Evolutionary conservation across 495 filamentous ascomycete species (phyloP), one percentile per base, ranked within the genome.

Genomic region (Penicillium dipodomyicola): DNA sequence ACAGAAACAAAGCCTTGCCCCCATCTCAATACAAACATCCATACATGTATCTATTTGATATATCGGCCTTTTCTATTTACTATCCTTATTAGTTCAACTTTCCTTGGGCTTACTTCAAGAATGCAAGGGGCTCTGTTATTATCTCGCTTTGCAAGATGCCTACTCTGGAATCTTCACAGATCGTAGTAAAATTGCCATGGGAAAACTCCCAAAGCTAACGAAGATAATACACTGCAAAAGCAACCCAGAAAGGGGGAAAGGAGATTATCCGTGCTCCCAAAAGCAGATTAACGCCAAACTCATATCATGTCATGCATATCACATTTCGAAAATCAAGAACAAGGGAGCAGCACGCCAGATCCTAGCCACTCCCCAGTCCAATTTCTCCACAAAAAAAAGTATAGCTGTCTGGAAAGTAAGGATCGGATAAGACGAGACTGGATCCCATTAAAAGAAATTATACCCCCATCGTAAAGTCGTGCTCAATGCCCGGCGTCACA

Each of bases 401-500:
- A 52, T 22, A 52, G 50, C 12, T 42, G 39, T 11, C n/a, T 52
- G 7, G 39, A 12, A 43, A 32, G 37, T 39, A 23, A 33, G 27
- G 27, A n/a, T 22, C 3, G 2, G 27, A 14, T 19, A n/a, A 15
- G n/a, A 19, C 5, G 15, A 43, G n/a, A 10, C 27, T 23, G 4
- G 6, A 43, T 30, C 20, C n/a, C 40, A n/a, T 15, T 5, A 14
- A 27, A 41, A 40, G 10, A 14, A 22, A 39, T 72, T 71, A 97
- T 29, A 98, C 86, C 2, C 93, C 91, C 92, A 97, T 98, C 2
- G 94, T 98, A 70, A 95, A 97, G 70, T 98, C 94, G 68, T 97
- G 90, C 76, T 97, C 94, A 69, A 98, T 97, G 14, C 91, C 91
- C 8, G 94, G 94, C 22, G 93, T 97, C 25, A 98, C 93, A 57